Evolutionary conservation across 2,329 filamentous ascomycete genomes (phyloP).

Genomic region (Coniochaeta sp.): DNA sequence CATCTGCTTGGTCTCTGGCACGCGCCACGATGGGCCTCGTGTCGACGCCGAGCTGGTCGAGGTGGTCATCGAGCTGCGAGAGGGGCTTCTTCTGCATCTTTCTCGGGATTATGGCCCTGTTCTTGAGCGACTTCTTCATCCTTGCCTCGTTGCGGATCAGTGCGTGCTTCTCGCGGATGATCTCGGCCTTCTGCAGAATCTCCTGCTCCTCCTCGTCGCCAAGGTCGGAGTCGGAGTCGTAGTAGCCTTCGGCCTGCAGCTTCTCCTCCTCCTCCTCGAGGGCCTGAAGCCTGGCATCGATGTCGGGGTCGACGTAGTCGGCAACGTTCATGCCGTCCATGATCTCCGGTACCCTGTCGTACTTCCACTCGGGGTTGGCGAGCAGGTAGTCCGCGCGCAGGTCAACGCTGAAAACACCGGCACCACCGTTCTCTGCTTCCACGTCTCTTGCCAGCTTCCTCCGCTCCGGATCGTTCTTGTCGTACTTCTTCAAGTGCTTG

Average conservation of each 20-base stretch:
- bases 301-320: conserved; percentile 95
- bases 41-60: conserved; percentile 82
- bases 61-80: conserved; percentile 76
- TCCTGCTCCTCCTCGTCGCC: conserved; percentile 88
- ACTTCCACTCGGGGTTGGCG: conserved; percentile 86
- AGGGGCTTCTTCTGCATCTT: conserved; percentile 73
- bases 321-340: conserved; percentile 96
- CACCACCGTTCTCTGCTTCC: conserved; percentile 86
- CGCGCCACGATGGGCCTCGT: conserved; percentile 66
- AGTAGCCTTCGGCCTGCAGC: conserved; percentile 85
- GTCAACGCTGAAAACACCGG: conserved; percentile 93
- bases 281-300: conserved; percentile 83
- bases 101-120: conserved; percentile 86
- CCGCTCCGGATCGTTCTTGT: conserved; percentile 81
- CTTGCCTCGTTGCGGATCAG: conserved; percentile 90
- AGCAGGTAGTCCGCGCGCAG: conserved; percentile 83
- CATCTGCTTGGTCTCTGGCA: conserved; percentile 53
- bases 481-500: conserved; percentile 78
- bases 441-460: conserved; percentile 75
- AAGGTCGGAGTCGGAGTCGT: conserved; percentile 74
- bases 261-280: conserved; percentile 94
- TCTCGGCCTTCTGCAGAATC: conserved; percentile 80
- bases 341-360: conserved; percentile 89
- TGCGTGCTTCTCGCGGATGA: conserved; percentile 90
- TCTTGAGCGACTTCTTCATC: conserved; percentile 96